Percentiles rank a stretch among this genome's conserved stretches.
Evolutionary conservation across 2,329 filamentous ascomycete species (phyloP).

Genomic region (Coleophoma eucalyptorum): DNA sequence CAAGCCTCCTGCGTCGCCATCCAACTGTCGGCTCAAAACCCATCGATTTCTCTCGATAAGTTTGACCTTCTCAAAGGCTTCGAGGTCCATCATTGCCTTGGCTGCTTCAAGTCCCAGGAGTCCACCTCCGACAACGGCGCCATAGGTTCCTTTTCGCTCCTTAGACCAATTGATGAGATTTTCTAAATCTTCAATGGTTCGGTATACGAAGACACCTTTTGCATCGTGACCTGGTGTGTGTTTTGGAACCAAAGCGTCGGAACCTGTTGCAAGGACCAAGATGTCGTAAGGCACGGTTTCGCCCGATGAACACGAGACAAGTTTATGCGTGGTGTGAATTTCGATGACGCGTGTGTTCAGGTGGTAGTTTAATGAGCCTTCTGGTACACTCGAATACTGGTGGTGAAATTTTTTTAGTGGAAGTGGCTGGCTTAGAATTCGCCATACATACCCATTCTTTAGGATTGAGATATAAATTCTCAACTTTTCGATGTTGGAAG

Average conservation of each 20-base stretch:
- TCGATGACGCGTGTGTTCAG: constrained; percentile 71
- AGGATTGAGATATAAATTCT: constrained; percentile 85
- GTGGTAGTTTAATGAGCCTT: constrained; percentile 69
- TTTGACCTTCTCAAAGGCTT: constrained; percentile 69
- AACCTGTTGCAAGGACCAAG: constrained; percentile 81
- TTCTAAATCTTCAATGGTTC: constrained; percentile 78
- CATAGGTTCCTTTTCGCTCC: constrained; percentile 61
- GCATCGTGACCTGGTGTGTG: constrained; percentile 76
- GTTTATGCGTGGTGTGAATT: constrained; percentile 61
- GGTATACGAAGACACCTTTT: constrained; percentile 83
- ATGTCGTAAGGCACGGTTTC: constrained; percentile 71
- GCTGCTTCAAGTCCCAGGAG: constrained; percentile 84
- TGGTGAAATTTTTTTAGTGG: not conserved
- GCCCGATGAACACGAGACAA: constrained; percentile 67
- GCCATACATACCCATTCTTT: constrained; percentile 65
- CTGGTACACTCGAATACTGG: constrained; percentile 32
- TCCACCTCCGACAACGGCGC: constrained; percentile 79
- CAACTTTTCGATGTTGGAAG: constrained; percentile 80
- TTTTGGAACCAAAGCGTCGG: constrained; percentile 66
- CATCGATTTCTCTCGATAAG: constrained; percentile 80
- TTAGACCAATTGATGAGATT: constrained; percentile 71
- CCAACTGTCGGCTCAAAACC: constrained; percentile 79
- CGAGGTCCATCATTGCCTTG: constrained; percentile 86
- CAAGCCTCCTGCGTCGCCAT: constrained; percentile 74
- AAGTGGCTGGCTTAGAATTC: no score